Conservation (phyloP, 2,329 filamentous ascomycete species). For the Cladobotryum mycophilum region DNA sequence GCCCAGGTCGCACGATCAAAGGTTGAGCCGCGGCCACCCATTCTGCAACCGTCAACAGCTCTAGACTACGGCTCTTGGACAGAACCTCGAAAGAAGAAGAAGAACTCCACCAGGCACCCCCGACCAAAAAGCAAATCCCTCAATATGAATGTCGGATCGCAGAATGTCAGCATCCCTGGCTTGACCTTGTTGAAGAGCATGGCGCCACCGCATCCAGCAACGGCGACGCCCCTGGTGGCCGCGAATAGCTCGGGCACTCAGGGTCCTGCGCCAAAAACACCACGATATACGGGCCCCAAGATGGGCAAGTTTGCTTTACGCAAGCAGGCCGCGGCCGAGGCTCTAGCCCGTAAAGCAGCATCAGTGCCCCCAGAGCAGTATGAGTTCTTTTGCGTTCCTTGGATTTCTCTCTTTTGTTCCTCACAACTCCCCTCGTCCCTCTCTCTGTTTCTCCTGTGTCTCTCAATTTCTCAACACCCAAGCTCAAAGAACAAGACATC, state of each 20-base stretch:
- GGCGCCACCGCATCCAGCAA: constrained; percentile 3
- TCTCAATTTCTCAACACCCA: background rate
- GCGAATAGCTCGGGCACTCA: too few species aligned
- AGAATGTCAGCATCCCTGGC: constrained; percentile 7
- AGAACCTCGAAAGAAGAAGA: background rate
- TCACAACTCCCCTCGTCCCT: too few species aligned
- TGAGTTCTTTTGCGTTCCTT: too few species aligned
- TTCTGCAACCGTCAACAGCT: constrained; percentile 2
- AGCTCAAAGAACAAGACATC: background rate
- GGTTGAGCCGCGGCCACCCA: background rate
- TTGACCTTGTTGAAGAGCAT: constrained; percentile 9
- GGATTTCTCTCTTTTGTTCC: too few species aligned
- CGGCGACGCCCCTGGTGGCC: background rate
- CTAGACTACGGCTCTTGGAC: background rate
- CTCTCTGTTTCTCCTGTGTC: too few species aligned
- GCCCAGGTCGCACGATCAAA: background rate
- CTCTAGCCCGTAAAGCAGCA: too few species aligned
- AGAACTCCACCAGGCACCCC: background rate
- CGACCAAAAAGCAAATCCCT: background rate
- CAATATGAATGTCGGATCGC: constrained; percentile 1
- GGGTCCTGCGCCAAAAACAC: too few species aligned
- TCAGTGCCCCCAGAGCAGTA: too few species aligned
- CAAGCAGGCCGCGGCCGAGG: constrained; percentile 1
- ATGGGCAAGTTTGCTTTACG: background rate
- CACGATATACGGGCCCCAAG: background rate